phyloP scores from a whole-genome alignment of 805 yeast species.

The Candida chilensis region DNA sequence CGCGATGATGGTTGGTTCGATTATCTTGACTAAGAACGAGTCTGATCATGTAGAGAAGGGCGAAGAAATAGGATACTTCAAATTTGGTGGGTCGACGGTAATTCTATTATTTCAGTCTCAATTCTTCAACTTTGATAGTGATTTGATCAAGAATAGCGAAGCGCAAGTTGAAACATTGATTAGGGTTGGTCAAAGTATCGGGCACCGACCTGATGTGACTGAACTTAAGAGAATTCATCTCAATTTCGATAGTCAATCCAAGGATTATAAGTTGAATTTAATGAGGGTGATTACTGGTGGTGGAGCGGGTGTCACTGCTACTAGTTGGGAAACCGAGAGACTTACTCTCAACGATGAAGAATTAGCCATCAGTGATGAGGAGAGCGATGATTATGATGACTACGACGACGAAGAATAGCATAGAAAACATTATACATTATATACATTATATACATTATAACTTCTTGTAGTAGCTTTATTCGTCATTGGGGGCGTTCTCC shows the following conservation, averaged over 20 bases:
- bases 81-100: constrained; percentile 92
- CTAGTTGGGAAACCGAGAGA: constrained; percentile 23
- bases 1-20: constrained; percentile 98
- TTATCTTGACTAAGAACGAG: constrained; percentile 54
- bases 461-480: too few species aligned
- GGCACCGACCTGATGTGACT: constrained; percentile 46
- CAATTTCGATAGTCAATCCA: constrained; percentile 35
- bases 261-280: constrained; percentile 36
- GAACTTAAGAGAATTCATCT: constrained; percentile 42
- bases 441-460: too few species aligned
- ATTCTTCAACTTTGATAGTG: constrained; percentile 58
- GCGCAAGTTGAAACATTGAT: constrained; percentile 74
- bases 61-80: constrained; percentile 88
- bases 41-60: constrained; percentile 56
- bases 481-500: too few species aligned
- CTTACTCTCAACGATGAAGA: neutral
- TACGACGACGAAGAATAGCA: too few species aligned
- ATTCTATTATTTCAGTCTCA: constrained; percentile 51
- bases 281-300: constrained; percentile 55
- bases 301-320: constrained; percentile 22
- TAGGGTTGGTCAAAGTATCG: constrained; percentile 87
- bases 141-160: constrained; percentile 58
- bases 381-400: too few species aligned
- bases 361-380: neutral
- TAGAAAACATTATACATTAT: too few species aligned